Evolutionary conservation across 2,329 filamentous ascomycete genomes (phyloP).

Genomic region (Metarhizium humberi): DNA sequence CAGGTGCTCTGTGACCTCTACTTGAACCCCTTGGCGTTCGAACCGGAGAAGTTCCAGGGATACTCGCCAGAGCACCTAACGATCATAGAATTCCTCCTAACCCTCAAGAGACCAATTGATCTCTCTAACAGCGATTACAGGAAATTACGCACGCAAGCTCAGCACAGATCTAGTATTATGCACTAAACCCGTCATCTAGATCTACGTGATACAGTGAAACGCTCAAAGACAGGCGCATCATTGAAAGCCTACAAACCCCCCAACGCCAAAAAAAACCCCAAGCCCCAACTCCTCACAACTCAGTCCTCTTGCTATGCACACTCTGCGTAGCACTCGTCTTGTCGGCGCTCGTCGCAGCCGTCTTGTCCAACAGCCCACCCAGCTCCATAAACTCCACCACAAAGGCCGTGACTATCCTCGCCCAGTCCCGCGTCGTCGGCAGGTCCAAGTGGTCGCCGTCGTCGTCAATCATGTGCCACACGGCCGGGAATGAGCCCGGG

Average conservation of each 20-base stretch:
- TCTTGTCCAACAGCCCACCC: slow-evolving; percentile 26
- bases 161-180: no score
- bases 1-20: no score
- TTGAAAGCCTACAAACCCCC: neutral
- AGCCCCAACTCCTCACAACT: slow-evolving; percentile 13
- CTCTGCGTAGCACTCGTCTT: slow-evolving; percentile 16
- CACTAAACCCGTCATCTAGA: no score
- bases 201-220: no score
- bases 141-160: no score
- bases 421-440: slow-evolving; percentile 78
- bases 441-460: slow-evolving; percentile 78
- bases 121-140: no score
- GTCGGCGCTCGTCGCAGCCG: slow-evolving; percentile 10
- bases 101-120: no score
- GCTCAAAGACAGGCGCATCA: no score
- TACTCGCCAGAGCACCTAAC: no score
- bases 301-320: slow-evolving; percentile 20
- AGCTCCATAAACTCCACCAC: slow-evolving; percentile 88
- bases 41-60: no score
- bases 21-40: no score
- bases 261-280: neutral
- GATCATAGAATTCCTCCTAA: no score
- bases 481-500: slow-evolving; percentile 63
- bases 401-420: slow-evolving; percentile 74
- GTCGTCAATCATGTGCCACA: slow-evolving; percentile 84